phyloP scores from a whole-genome alignment of 2,329 filamentous ascomycete species.

The Neurospora crassa region DNA sequence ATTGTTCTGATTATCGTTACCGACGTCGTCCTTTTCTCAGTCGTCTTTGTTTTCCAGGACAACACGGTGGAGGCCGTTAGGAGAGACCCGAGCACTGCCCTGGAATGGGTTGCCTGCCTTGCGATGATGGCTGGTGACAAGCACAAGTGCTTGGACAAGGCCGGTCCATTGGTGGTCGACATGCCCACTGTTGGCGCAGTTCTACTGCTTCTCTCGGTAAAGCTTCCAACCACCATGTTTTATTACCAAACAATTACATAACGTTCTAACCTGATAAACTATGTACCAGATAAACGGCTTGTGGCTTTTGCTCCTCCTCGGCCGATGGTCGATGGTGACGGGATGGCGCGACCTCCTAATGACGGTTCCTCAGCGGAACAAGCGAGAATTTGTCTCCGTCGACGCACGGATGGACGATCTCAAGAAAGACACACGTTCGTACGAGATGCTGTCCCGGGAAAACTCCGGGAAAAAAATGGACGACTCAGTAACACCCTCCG shows the following conservation, averaged over 20 bases:
- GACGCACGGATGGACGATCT: slow-evolving; percentile 57
- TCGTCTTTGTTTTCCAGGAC: slow-evolving; percentile 84
- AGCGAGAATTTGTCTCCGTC: slow-evolving; percentile 80
- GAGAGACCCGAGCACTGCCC: slow-evolving; percentile 42
- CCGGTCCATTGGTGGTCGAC: slow-evolving; percentile 56
- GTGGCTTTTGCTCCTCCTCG: slow-evolving; percentile 74
- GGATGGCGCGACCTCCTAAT: slow-evolving; percentile 67
- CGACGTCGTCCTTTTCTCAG: slow-evolving; percentile 88
- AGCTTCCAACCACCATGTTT: not conserved
- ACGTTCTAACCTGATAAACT: slow-evolving; percentile 4
- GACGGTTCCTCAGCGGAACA: slow-evolving; percentile 36
- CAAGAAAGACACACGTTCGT: slow-evolving; percentile 57
- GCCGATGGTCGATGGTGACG: slow-evolving; percentile 72
- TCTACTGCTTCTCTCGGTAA: slow-evolving; percentile 63
- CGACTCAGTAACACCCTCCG: slow-evolving; percentile 41
- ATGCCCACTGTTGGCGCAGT: slow-evolving; percentile 73
- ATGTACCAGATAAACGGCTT: slow-evolving; percentile 62
- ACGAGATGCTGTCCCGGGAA: slow-evolving; percentile 68
- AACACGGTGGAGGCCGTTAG: slow-evolving; percentile 54
- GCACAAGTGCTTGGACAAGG: slow-evolving; percentile 52
- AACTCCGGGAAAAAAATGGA: slow-evolving; percentile 31
- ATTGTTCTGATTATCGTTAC: slow-evolving; percentile 84
- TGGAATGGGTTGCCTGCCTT: slow-evolving; percentile 68
- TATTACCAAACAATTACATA: not conserved
- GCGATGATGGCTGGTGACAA: slow-evolving; percentile 47